Base-by-base conservation (phyloP, 2,329 filamentous ascomycete genomes). In the Colletotrichum salicis region DNA sequence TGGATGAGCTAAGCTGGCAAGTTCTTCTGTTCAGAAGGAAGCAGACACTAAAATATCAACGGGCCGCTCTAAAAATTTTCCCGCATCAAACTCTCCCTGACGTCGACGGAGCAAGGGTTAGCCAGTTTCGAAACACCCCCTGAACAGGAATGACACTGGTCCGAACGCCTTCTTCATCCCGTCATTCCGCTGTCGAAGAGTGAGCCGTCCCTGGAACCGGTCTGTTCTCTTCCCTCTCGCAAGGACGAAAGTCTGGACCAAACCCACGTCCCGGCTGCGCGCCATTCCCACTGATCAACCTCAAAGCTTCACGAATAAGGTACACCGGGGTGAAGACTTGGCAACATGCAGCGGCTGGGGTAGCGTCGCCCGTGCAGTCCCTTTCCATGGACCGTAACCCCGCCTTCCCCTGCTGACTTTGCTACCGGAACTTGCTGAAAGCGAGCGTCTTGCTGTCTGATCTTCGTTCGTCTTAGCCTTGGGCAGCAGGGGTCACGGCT, bases 121-220 rank as follows among this genome's bases (percentile, higher is more conserved):
- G 11, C 56, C 37, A 51, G 62, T 72, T 72, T 72, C 70, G 67
- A 72, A 71, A 72, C 67, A 19, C 57, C 67, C 61, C 70, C 70
- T 72, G 41, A 57, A 63, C 62, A 51, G 41, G 45, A 72, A 65
- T 56, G 56, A 66, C 51, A 52, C 58, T 67, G 70, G 57, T 66
- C 67, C 60, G 70, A 72, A 71, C 70, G 31, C 52, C 33, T 19
- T 62, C 51, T 66, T 70, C 55, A 51, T 72, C 65, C 66, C 54
- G 48, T 70, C 65, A 37, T 31, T 48, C 51, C 52, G 48, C 22
- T 64, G 55, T 54, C 35, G 58, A 69, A 35, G 29, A 29, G 29
- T 52, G 60, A 27, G 60, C 29, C 24, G 35, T 54, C 45, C 48
- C 65, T 64, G 33, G 58, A 64, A 54, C 33, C 31, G 41, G 59